Evolutionary conservation across 192 early-diverging fungal species (phyloP).

Genomic region (Dispira simplex): DNA sequence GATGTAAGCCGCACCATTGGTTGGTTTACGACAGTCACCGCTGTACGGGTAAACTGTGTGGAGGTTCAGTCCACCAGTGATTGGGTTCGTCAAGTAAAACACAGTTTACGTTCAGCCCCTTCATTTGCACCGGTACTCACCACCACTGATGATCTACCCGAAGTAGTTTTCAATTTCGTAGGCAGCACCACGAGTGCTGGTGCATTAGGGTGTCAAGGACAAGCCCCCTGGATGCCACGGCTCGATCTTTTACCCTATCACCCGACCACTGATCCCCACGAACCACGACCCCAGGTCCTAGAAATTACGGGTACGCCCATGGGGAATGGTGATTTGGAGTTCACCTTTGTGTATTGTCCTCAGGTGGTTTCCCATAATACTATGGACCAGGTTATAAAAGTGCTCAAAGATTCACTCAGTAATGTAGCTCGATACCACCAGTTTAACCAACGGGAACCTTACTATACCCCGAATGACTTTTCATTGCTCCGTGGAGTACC

Average conservation of each 20-base stretch:
- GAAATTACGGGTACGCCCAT: neutral
- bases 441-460: neutral
- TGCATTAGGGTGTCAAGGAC: neutral
- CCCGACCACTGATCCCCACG: neutral
- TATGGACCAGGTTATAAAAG: neutral
- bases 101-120: neutral
- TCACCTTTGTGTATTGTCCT: neutral
- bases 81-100: neutral
- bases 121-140: neutral
- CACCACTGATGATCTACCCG: neutral
- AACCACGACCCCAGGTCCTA: neutral
- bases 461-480: neutral
- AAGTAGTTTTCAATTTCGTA: neutral
- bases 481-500: neutral
- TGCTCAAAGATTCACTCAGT: neutral
- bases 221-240: neutral
- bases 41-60: neutral
- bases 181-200: neutral
- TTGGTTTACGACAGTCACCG: neutral
- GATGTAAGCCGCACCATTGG: neutral
- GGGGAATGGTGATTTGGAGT: neutral
- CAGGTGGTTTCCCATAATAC: neutral
- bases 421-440: neutral
- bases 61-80: neutral
- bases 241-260: neutral